A percentile compares a stretch with the other conserved stretches of the same genome.
These are phyloP conservation scores for Papiliotrema fonsecae DNA, from an alignment of 1,284 basidiomycete species.

Conservation along the genomic window DNA sequence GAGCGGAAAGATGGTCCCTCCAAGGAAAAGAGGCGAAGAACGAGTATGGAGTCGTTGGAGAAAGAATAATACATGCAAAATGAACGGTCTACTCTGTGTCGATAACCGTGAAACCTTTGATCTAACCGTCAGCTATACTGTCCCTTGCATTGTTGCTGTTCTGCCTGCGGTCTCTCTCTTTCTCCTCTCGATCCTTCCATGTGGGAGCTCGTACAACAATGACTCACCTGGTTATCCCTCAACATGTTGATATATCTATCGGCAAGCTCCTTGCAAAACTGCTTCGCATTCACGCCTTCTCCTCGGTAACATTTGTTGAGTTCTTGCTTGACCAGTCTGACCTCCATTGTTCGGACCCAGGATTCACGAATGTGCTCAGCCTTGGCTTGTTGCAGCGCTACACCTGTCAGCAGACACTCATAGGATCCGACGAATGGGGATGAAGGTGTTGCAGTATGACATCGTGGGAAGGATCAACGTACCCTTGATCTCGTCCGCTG, in stretches of 20 bases:
- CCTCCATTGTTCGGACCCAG: slow-evolving; percentile 94
- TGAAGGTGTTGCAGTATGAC: background rate
- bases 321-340: slow-evolving; percentile 81
- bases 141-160: background rate
- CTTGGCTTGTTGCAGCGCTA: slow-evolving; percentile 55
- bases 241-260: slow-evolving; percentile 81
- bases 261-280: slow-evolving; percentile 81
- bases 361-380: slow-evolving; percentile 81
- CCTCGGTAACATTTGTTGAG: slow-evolving; percentile 84
- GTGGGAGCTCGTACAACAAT: background rate
- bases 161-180: background rate
- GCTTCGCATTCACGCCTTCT: slow-evolving; percentile 87
- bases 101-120: background rate
- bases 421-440: background rate
- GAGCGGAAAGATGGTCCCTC: no score
- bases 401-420: background rate
- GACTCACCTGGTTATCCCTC: slow-evolving; percentile 74
- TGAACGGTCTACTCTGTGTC: background rate
- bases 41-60: no score
- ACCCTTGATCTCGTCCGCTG: slow-evolving; percentile 2
- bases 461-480: background rate
- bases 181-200: background rate
- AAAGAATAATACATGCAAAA: background rate
- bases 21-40: no score
- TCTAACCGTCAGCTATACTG: background rate